Evolutionary conservation across 225 moss, liverwort and hornwort genomes (phyloP), one percentile per base, ranked within the genome.

Genomic region (Bryum argenteum): DNA sequence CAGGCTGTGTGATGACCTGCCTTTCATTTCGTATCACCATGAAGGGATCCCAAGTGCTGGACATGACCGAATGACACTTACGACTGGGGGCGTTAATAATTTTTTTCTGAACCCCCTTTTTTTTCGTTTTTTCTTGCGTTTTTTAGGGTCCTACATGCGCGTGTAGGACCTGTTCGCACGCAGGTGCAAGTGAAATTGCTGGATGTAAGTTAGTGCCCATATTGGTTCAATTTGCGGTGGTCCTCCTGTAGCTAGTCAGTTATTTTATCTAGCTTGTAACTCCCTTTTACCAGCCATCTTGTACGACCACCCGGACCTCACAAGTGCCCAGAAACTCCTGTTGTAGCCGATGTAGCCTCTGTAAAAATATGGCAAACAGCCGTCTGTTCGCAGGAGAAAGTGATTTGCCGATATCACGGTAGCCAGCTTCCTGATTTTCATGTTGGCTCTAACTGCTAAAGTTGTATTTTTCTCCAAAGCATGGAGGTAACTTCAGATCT

Each of bases 141-240:
- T 70, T 75, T 77, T 64, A 22, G 56, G 64, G 69, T 70, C 2
- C 9, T 76, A 63, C 63, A 45, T 48, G 45, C 18, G 59, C 33
- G 4, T 33, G 53, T 66, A 71, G 66, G 71, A 66, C 66, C 66
- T 33, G 71, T 66, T 52, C 11, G 58, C 66, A 71, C 66, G 66
- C 71, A 78, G 52, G 58, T 66, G 71, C 50, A 54, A 24, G 57
- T 66, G 4, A 59, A 71, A 54, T 64, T 71, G 65, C 61, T 78
- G 60, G 72, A 67, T 44, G 22, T 58, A 63, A 33, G 33, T 33
- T 33, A 33, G 22, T 78, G 60, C 44, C 33, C 8, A 41, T 45
- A 17, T 52, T 65, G 52, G 51, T 53, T 24, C 19, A 33, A 26
- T 26, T 26, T 65, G 71, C 57, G 62, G 50, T 58, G 11, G 61